Evolutionary conservation across 108 stramenopile species (phyloP).

Genomic region (Nitzschia inconspicua): DNA sequence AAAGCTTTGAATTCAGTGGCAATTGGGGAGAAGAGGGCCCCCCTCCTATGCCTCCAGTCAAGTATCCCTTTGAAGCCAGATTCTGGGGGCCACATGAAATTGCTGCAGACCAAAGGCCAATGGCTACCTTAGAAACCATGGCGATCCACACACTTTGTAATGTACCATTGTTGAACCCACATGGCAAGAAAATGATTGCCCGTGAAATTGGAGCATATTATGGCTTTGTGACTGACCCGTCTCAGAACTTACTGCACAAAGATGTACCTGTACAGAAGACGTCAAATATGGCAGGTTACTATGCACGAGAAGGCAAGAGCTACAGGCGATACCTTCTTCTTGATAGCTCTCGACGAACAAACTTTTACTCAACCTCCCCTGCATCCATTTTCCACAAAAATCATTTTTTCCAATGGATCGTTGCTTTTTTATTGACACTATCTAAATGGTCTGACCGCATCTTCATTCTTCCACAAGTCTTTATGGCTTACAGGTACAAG

Average conservation of each 20-base stretch:
- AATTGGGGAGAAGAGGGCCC: neutral
- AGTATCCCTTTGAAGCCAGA: conserved; percentile 2
- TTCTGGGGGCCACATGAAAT: conserved; percentile 7
- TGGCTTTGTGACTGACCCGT: neutral
- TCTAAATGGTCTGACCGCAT: conserved; percentile 30
- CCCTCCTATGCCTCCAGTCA: neutral
- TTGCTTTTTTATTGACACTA: conserved; percentile 27
- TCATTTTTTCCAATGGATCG: conserved; percentile 8
- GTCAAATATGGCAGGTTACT: conserved; percentile 20
- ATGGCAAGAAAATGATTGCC: conserved; percentile 41
- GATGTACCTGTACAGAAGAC: conserved; percentile 3
- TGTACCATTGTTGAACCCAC: conserved; percentile 23
- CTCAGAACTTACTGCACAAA: neutral
- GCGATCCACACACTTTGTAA: conserved; percentile 34
- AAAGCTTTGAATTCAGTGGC: neutral
- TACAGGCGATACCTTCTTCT: conserved; percentile 8
- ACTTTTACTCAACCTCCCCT: conserved; percentile 7
- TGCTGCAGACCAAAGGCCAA: conserved; percentile 11
- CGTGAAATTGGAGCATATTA: conserved; percentile 41
- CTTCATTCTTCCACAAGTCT: conserved; percentile 28
- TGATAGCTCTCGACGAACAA: conserved; percentile 3
- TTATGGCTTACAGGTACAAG: conserved; percentile 11
- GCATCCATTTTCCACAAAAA: conserved; percentile 3
- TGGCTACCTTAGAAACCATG: conserved; percentile 15
- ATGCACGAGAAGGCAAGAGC: neutral